These are phyloP conservation scores for Boletus reticuloceps DNA, from an alignment of 768 basidiomycete species.

Conservation along the genomic window DNA sequence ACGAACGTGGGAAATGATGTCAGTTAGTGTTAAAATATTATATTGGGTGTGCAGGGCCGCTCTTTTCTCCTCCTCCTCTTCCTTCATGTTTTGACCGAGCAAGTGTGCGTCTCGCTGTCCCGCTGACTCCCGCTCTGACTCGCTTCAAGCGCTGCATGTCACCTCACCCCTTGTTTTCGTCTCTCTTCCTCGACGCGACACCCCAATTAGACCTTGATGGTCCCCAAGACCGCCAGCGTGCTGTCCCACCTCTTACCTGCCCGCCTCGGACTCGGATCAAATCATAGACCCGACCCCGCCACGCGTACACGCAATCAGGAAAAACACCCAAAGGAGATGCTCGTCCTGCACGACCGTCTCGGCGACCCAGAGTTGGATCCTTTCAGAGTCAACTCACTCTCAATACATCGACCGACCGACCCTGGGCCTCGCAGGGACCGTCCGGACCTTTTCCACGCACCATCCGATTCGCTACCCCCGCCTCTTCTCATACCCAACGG, in stretches of 20 bases:
- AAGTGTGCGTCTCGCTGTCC: no score
- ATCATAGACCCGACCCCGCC: conserved; percentile 11
- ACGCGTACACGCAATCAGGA: conserved; percentile 1
- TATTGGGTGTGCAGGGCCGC: neutral
- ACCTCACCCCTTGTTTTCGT: neutral
- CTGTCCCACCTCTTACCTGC: conserved; percentile 39
- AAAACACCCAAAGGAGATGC: conserved; percentile 30
- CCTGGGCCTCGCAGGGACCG: neutral
- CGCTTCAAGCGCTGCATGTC: no score
- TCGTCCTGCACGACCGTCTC: conserved; percentile 40
- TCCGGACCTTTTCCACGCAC: conserved; percentile 15
- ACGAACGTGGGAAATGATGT: conserved; percentile 17
- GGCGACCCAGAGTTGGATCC: conserved; percentile 37
- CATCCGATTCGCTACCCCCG: conserved; percentile 30
- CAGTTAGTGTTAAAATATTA: conserved; percentile 5
- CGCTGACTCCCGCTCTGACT: no score
- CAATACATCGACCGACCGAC: conserved; percentile 28
- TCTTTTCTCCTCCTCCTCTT: neutral
- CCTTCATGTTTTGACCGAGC: no score
- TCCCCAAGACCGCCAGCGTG: conserved; percentile 31
- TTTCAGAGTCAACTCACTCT: conserved; percentile 26
- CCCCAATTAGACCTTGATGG: conserved; percentile 26
- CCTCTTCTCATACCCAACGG: conserved; percentile 46
- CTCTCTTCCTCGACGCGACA: no score
- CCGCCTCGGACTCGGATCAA: conserved; percentile 30